These are phyloP conservation scores for Colletotrichum horii DNA, from an alignment of 2,329 filamentous ascomycete genomes.

Conservation along the genomic window DNA sequence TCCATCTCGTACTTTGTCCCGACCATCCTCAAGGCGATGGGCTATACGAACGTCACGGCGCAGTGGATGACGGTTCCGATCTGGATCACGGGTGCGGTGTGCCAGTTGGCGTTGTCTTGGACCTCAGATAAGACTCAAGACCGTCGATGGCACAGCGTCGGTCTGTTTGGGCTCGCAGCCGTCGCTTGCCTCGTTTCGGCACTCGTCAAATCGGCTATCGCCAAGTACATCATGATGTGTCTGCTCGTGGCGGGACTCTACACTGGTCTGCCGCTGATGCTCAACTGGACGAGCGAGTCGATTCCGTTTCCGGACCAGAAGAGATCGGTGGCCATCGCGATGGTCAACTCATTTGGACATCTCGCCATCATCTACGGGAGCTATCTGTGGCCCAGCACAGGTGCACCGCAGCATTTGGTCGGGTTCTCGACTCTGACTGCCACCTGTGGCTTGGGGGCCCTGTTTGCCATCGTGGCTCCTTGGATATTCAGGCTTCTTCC, in stretches of 20 bases:
- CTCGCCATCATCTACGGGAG: conserved; percentile 20
- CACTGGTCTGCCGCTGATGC: conserved; percentile 16
- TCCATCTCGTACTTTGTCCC: not conserved
- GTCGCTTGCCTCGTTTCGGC: not conserved
- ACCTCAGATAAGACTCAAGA: not conserved
- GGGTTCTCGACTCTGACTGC: not conserved
- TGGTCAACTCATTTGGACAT: conserved; percentile 22
- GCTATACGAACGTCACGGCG: not conserved
- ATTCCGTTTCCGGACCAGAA: conserved; percentile 19
- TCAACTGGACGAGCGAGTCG: conserved; percentile 18
- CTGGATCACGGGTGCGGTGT: not conserved
- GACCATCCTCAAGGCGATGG: not conserved
- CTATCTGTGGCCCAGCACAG: conserved; percentile 21
- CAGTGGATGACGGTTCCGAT: not conserved
- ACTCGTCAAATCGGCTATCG: not conserved
- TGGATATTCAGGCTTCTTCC: not conserved
- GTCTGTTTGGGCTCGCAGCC: not conserved
- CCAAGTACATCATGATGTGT: conserved; percentile 9
- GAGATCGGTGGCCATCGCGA: conserved; percentile 20
- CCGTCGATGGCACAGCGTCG: not conserved
- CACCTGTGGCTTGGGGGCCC: not conserved
- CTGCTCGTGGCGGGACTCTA: conserved; percentile 18
- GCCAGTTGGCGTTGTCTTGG: not conserved
- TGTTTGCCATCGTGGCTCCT: not conserved
- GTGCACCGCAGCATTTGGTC: conserved; percentile 9